Base-by-base conservation (phyloP, 305 asterid genomes). In the Solanum aculeatissimum region DNA sequence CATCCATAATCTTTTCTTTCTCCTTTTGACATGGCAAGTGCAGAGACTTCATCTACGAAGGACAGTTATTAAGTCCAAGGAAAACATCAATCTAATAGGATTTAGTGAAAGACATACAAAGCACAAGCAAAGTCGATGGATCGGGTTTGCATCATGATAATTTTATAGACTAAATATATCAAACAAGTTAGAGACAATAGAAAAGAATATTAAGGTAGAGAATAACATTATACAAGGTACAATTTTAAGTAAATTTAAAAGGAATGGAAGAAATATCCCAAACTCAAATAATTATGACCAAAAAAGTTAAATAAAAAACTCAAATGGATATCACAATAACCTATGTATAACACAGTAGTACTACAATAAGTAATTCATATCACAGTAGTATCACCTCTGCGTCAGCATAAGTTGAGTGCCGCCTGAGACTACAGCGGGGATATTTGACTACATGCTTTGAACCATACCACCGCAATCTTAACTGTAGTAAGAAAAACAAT, bases 401-500 rank as follows among this genome's bases (percentile, higher is more conserved):
- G 88, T 97, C 99, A 14, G 99, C 97, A 88, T 97, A 97, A 83
- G 98, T 97, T 53, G 96, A 93, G 42, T 95, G 99, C 82, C 90
- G 92, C 88, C 91, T 86, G 60, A 97, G 96, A 92, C 99, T 95
- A 91, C 99, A 97, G 1, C 99, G 92, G 1, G 99, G 99, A 89
- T 97, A 97, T 92, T 97, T 97, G 5, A 97, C 94, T 65, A 97
- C 98, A 81, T 87, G 92, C 74, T 95, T 93, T 18, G 98, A 97
- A 69, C 98, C 97, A 89, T 92, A 97, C 93, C 94, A 85, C 81
- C 99, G 90, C 83, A 97, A 88, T 83, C 92, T 97, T 84, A 97
- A 87, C 99, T 97, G 95, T 87, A 78, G 71, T 72, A 85, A 16
- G 82, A 21, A 35, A 25, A 9, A 47, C 1, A 35, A 35, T 38